Evolutionary conservation across 345 rosid species (phyloP).

Genomic region (Combretum micranthum): DNA sequence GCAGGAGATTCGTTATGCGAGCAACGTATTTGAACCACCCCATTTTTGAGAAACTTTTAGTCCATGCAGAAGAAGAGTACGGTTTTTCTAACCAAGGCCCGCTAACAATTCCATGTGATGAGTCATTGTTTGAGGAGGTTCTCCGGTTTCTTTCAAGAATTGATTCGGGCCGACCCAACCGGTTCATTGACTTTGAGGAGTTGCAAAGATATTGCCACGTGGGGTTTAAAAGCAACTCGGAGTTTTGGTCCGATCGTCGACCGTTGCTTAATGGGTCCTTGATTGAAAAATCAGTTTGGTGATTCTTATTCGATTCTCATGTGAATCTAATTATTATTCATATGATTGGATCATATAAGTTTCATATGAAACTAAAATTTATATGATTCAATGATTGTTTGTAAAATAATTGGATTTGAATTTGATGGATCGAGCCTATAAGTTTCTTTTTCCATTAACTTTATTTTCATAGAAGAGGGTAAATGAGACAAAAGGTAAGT

Average conservation of each 20-base stretch:
- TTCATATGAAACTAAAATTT: too few species aligned
- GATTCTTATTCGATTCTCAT: neutral
- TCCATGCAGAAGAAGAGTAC: conserved; percentile 81
- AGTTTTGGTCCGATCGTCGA: conserved; percentile 60
- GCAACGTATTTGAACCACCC: conserved; percentile 91
- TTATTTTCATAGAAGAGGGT: too few species aligned
- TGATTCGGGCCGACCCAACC: conserved; percentile 37
- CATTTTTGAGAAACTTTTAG: conserved; percentile 45
- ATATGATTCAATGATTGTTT: too few species aligned
- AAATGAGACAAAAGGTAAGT: too few species aligned
- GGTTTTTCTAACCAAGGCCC: conserved; percentile 78
- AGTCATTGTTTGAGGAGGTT: conserved; percentile 69
- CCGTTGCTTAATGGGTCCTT: conserved; percentile 55
- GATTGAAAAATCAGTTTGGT: conserved; percentile 43
- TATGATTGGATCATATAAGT: too few species aligned
- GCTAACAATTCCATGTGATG: conserved; percentile 75
- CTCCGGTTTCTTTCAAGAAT: conserved; percentile 51
- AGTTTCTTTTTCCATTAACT: too few species aligned
- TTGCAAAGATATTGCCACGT: conserved; percentile 46
- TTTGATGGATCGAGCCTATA: too few species aligned
- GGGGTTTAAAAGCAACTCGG: conserved; percentile 32
- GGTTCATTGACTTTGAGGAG: conserved; percentile 43
- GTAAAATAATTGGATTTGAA: too few species aligned
- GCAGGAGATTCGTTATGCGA: conserved; percentile 73
- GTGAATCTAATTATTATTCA: too few species aligned